Base-by-base conservation (phyloP, 805 yeast genomes). In the Saturnispora ahearnii region DNA sequence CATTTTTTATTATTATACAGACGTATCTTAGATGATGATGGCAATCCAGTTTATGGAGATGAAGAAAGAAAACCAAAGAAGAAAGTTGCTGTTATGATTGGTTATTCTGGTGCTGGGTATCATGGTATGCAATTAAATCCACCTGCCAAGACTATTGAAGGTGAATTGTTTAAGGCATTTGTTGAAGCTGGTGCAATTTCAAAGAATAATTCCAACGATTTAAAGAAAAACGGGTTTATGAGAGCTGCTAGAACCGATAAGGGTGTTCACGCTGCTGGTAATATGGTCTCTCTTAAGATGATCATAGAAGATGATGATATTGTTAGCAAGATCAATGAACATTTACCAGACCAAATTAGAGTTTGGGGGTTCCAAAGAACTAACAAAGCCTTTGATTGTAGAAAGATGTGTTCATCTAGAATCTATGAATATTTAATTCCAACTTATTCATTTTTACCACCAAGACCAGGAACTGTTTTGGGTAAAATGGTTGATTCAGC, bases 181-280 rank as follows among this genome's bases (percentile, higher is more conserved):
- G 75, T 87, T 60, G 76, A 77, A 50, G 89, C 96, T 2, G 97
- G 96, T 18, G 96, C 96, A 4, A 78, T 90, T 50, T 84, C 95
- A 1, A 78, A 79, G 52, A 93, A 86, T 59, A 90, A 90, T 65
- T 79, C 96, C 6, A 84, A 81, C 51, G 97, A 91, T 63, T 78
- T 90, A 59, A 89, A 87, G 62, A 90, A 90, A 63, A 78, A 81
- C 48, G 89, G 93, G 0, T 86, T 91, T 62, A 83, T 82, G 87
- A 74, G 93, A 65, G 87, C 90, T 47, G 91, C 91, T 4, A 74
- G 91, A 69, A 84, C 91, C 3, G 98, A 90, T 66, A 91, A 91
- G 66, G 98, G 97, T 53, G 98, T 90, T 24, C 98, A 90, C 67
- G 97, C 98, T 11, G 96, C 96, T 2, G 97, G 97, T 29, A 90